phyloP scores from a whole-genome alignment of 179 eudicot species.

The Beta macrorhiza region DNA sequence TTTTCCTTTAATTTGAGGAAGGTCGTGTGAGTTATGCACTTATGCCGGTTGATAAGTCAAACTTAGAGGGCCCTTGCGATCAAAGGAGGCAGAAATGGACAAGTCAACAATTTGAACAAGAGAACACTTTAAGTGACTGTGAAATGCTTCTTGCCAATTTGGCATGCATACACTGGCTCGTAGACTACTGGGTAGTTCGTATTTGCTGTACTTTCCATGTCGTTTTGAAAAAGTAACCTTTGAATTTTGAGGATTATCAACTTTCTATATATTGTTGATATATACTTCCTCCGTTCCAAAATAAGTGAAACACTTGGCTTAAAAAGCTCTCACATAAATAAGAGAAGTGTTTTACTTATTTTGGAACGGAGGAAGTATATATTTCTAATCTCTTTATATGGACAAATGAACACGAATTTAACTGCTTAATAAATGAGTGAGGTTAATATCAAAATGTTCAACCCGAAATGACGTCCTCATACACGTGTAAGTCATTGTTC shows the following conservation, averaged over 20 bases:
- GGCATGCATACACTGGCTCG: neutral
- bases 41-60: constrained; percentile 2
- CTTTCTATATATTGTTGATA: neutral
- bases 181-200: neutral
- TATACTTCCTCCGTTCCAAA: too few species aligned
- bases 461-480: too few species aligned
- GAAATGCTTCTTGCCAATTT: neutral
- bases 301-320: too few species aligned
- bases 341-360: too few species aligned
- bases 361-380: too few species aligned
- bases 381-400: too few species aligned
- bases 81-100: constrained; percentile 7
- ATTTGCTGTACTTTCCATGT: neutral
- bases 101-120: constrained; percentile 16
- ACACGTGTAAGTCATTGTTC: too few species aligned
- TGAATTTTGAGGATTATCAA: neutral
- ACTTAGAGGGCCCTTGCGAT: neutral
- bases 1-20: neutral
- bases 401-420: too few species aligned
- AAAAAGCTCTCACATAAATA: too few species aligned
- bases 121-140: neutral
- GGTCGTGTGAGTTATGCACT: neutral
- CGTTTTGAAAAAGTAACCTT: neutral
- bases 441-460: too few species aligned
- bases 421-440: too few species aligned